Evolutionary conservation across 2,329 filamentous ascomycete genomes (phyloP).

Genomic region (Cercospora citrullina): DNA sequence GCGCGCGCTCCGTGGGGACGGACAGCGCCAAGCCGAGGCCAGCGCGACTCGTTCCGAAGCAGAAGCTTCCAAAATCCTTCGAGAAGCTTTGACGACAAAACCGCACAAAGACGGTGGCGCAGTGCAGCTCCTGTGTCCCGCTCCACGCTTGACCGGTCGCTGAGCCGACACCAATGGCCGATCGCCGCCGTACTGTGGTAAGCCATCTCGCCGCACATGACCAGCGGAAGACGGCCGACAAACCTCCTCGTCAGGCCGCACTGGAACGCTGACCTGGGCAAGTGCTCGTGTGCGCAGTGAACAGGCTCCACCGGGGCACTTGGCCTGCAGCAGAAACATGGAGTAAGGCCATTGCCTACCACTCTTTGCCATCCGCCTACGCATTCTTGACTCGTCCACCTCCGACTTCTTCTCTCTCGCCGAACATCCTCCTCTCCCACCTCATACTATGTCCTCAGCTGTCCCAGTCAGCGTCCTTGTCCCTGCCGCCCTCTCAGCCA

Average conservation of each 20-base stretch:
- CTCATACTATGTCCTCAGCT: conserved; percentile 4
- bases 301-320: background rate
- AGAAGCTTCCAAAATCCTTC: conserved; percentile 10
- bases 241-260: background rate
- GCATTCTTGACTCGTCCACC: background rate
- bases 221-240: background rate
- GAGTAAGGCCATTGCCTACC: background rate
- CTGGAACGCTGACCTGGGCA: background rate
- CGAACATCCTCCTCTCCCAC: background rate
- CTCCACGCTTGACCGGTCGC: conserved; percentile 3
- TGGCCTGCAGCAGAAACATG: background rate
- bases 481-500: background rate
- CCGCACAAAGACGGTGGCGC: background rate
- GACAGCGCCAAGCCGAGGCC: background rate
- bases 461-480: conserved; percentile 3
- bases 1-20: background rate
- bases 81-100: background rate
- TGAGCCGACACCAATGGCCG: background rate
- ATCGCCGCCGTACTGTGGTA: background rate
- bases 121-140: conserved; percentile 3
- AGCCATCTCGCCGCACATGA: background rate
- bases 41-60: background rate
- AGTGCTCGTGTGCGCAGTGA: background rate
- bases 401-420: background rate
- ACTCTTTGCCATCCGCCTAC: background rate